A percentile compares a stretch with the other conserved stretches of the same genome.
These are phyloP conservation scores for Escovopsis sp. DNA, from an alignment of 2,329 filamentous ascomycete species.

Conservation along the genomic window DNA sequence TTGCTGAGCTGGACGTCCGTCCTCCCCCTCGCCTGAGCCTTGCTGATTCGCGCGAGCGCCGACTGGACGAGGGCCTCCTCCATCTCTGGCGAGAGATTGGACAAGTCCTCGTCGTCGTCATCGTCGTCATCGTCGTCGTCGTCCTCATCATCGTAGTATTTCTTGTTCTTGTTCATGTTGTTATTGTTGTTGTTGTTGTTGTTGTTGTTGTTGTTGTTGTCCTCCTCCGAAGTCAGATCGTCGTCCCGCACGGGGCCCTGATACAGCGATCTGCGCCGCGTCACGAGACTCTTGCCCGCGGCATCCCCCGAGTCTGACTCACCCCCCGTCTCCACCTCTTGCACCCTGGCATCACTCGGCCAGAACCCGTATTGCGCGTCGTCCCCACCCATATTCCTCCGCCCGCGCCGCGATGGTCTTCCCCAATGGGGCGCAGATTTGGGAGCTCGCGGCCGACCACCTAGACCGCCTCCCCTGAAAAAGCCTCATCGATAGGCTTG, in stretches of 20 bases:
- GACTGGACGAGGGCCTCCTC: conserved; percentile 66
- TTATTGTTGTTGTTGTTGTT: too few relatives aligned
- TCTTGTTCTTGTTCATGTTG: too few relatives aligned
- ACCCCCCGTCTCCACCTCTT: conserved; percentile 53
- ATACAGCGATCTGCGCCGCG: conserved; percentile 20
- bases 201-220: too few relatives aligned
- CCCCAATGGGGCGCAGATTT: conserved; percentile 86
- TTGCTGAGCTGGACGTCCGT: conserved; percentile 66
- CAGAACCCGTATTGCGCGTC: conserved; percentile 23
- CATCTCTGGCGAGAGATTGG: conserved; percentile 40
- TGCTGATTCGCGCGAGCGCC: conserved; percentile 65
- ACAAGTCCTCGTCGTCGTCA: conserved; percentile 22
- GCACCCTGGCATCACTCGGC: conserved; percentile 32
- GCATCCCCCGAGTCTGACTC: conserved; percentile 38
- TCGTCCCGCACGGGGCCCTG: conserved; percentile 1
- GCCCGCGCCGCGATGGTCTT: conserved; percentile 93
- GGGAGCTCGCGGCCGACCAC: conserved; percentile 99
- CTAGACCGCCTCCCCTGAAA: conserved; percentile 99
- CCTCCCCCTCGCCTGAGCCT: conserved; percentile 62
- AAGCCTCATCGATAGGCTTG: conserved; percentile 99
- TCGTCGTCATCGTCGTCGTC: conserved; percentile 17
- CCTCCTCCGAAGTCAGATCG: too few relatives aligned
- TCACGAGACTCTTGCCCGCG: conserved; percentile 19
- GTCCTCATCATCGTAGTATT: conserved; percentile 18
- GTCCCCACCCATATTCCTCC: conserved; percentile 43